A percentile compares a stretch with the other conserved stretches of the same genome.
Conservation (phyloP, 176 grass and related monocot genomes). For the Aegilops sharonensis region DNA sequence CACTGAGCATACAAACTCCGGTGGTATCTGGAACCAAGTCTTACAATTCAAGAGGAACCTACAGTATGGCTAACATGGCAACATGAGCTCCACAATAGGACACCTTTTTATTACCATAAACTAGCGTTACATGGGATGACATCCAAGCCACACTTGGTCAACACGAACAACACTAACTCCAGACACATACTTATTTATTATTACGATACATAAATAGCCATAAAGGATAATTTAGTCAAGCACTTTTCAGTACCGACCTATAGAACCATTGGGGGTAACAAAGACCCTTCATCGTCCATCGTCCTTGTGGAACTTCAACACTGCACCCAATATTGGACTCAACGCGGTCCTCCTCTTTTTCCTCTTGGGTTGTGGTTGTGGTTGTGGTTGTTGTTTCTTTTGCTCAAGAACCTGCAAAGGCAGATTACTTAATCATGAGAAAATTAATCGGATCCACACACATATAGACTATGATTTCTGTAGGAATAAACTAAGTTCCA, state of each 20-base stretch:
- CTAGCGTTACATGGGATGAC: not conserved
- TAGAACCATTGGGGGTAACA: not conserved
- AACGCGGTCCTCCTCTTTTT: not conserved
- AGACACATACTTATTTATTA: not conserved
- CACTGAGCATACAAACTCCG: too few relatives aligned
- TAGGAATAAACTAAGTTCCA: not conserved
- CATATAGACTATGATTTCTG: not conserved
- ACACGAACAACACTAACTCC: not conserved
- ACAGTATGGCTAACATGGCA: not conserved
- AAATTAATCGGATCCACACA: not conserved
- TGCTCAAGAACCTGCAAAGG: not conserved
- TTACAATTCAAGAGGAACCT: too few relatives aligned
- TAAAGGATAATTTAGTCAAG: not conserved
- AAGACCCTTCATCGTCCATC: not conserved
- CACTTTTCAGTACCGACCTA: not conserved
- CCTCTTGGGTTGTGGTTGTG: not conserved
- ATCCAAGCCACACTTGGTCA: not conserved
- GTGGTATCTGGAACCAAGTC: too few relatives aligned
- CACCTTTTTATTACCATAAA: not conserved
- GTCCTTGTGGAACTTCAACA: conserved; percentile 21
- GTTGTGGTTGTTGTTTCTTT: not conserved
- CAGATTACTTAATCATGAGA: not conserved
- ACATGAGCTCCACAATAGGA: not conserved
- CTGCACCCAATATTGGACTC: conserved; percentile 22
- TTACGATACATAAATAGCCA: not conserved